Evolutionary conservation across 1,139 yeast genomes (phyloP), one percentile per base, ranked within the genome.

Genomic region (Diutina neorugosa): DNA sequence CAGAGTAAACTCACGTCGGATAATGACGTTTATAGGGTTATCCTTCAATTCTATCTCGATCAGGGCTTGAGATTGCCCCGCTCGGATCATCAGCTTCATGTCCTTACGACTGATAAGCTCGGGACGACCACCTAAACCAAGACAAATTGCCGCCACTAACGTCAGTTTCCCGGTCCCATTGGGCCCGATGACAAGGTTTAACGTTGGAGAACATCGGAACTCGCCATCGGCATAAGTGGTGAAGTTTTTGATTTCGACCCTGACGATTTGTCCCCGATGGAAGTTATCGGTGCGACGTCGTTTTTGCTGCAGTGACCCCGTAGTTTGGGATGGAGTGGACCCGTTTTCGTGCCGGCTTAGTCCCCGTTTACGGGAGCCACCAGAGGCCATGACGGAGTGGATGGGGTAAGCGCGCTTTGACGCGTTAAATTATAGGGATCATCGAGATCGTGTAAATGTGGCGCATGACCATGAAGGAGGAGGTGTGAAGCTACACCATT

Each of bases 161-260:
- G 98, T 89, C 52, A 94, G 84, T 64, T 94, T 94, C 6, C 99
- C 99, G 0, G 96, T 82, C 44, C 99, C 99, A 64, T 94, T 94
- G 6, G 98, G 98, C 0, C 98, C 98, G 54, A 93, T 86, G 55
- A 94, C 86, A 88, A 94, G 82, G 65, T 94, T 94, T 63, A 94
- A 73, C 2, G 84, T 76, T 0, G 98, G 97, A 0, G 95, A 87
- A 53, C 91, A 75, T 49, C 75, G 73, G 65, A 89, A 91, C 63
- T 86, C 93, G 0, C 93, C 86, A 54, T 80, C 71, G 2, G 82
- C 69, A 63, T 91, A 91, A 0, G 96, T 89, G 61, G 94, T 90
- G 70, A 91, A 91, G 66, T 91, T 87, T 56, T 68, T 69, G 55
- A 90, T 77, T 54, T 73, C 76, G 34, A 90, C 82, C 49, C 79